A percentile compares a stretch with the other conserved stretches of the same genome.
Conservation (phyloP, 2,329 filamentous ascomycete species). For the Aureobasidium sp. region DNA sequence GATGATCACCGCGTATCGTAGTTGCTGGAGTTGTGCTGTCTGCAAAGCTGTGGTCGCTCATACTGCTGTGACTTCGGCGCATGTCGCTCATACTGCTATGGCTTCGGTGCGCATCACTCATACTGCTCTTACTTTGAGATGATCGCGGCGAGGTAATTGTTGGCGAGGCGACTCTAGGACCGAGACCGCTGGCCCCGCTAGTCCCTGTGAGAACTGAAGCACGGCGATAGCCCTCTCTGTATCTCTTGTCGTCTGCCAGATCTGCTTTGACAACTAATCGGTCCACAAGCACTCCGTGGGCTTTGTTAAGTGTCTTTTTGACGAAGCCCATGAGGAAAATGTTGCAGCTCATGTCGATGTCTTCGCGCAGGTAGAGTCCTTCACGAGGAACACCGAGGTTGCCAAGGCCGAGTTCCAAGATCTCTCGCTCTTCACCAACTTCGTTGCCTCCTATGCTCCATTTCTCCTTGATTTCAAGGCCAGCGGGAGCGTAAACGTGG, state of each 20-base stretch:
- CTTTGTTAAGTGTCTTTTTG: constrained; percentile 71
- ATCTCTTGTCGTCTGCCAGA: constrained; percentile 14
- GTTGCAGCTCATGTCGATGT: constrained; percentile 75
- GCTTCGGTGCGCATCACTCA: background rate
- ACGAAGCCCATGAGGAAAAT: constrained; percentile 67
- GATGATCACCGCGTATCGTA: background rate
- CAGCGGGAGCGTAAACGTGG: constrained; percentile 74
- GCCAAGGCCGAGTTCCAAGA: constrained; percentile 46
- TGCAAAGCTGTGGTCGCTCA: background rate
- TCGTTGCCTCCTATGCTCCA: constrained; percentile 68
- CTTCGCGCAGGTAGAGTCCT: constrained; percentile 75
- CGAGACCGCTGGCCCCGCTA: background rate
- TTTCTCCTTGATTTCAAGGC: constrained; percentile 67
- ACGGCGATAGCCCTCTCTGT: constrained; percentile 5
- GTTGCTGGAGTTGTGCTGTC: background rate
- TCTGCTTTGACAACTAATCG: constrained; percentile 19
- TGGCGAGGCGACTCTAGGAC: background rate
- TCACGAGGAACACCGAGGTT: constrained; percentile 49
- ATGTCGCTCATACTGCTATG: background rate
- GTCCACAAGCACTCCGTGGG: constrained; percentile 62
- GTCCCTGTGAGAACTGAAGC: background rate
- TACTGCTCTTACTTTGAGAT: background rate
- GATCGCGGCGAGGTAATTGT: background rate
- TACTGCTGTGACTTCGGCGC: background rate
- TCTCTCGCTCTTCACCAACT: constrained; percentile 58